Evolutionary conservation across 768 basidiomycete species (phyloP), one percentile per base, ranked within the genome.

Genomic region (Amanita exitialis): DNA sequence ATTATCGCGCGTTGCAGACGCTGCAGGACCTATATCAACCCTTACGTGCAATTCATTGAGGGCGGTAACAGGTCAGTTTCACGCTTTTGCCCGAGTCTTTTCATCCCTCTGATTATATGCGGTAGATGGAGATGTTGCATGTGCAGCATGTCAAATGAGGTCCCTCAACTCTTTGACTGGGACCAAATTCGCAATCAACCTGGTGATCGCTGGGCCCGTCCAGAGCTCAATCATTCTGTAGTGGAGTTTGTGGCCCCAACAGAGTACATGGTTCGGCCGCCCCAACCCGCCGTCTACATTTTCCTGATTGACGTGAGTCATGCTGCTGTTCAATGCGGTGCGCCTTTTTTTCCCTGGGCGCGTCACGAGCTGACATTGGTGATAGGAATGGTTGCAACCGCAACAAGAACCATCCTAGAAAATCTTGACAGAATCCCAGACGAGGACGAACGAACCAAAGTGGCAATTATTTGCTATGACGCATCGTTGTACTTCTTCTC

Each of bases 241-340:
- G 90, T 99, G 46, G 96, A 99, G 66, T 99, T 83, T 62, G 89
- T 99, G 48, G 96, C 96, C 1, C 94, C 96, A 5, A 95, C 93
- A 0, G 96, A 99, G 69, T 99, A 99, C 68, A 98, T 98, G 96
- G 95, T 94, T 62, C 87, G 96, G 56, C 86, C 96, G 4, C 96
- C 96, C 47, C 96, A 98, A 66, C 92, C 96, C 4, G 91, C 94
- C 15, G 91, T 96, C 47, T 98, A 95, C 66, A 78, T 95, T 51
- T 96, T 98, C 76, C 78, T 98, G 63, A 89, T 99, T 67, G 96
- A 99, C 62, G 93, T 98, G 57, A 91, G 90, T 62, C 90, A 95
- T 61, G 66, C 82, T 35, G 94, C 95, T 27, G 78, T 99, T 39
- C 87, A 92, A 68, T 90, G 90, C 39, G 89, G 88, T 87, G 56